These are phyloP conservation scores for Ceriops decandra DNA, from an alignment of 345 rosid genomes.

Conservation along the genomic window DNA sequence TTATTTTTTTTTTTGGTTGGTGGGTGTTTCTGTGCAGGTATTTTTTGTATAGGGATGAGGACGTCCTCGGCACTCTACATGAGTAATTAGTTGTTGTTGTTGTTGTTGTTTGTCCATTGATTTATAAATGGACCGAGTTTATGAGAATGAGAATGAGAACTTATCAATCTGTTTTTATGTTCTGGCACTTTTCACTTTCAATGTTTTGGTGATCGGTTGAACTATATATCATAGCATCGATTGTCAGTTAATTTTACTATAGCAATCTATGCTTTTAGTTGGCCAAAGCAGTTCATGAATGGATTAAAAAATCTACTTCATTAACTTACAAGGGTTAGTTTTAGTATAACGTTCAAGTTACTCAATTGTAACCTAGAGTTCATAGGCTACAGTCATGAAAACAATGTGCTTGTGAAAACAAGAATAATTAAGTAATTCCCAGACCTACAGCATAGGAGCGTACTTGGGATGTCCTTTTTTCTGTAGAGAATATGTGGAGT, in stretches of 20 bases:
- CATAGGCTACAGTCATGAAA: no score
- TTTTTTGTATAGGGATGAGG: constrained; percentile 72
- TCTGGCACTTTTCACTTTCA: neutral
- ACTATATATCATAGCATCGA: neutral
- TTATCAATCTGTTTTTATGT: neutral
- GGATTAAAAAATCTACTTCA: no score
- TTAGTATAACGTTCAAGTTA: no score
- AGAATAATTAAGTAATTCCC: no score
- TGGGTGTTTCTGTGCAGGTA: constrained; percentile 38
- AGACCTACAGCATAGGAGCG: no score
- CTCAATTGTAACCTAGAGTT: no score
- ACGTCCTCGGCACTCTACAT: constrained; percentile 73
- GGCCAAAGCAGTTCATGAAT: no score
- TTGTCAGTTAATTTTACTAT: no score
- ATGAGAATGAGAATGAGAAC: neutral
- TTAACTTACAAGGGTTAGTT: no score
- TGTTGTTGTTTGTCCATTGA: neutral
- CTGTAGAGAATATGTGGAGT: no score
- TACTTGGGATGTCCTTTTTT: neutral
- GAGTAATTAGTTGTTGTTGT: constrained; percentile 25
- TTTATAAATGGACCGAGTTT: neutral
- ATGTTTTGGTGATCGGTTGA: neutral
- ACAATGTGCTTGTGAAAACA: no score
- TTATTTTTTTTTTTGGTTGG: neutral
- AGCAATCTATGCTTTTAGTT: no score